Base-by-base conservation (phyloP, 306 rosid species). In the Rosa rugosa region DNA sequence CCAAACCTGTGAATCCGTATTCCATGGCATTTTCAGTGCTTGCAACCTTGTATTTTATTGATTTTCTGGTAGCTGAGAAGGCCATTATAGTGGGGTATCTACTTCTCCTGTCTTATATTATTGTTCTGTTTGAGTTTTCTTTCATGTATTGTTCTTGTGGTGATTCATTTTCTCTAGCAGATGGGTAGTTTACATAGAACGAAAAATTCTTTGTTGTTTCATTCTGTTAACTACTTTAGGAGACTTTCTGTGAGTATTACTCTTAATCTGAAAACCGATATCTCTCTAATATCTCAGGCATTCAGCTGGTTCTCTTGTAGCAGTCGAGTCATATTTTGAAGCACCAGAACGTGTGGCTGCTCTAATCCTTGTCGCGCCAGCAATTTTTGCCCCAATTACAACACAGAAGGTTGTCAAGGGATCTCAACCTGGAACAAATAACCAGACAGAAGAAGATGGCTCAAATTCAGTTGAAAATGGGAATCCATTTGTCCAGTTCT, bases 341-440 rank as follows among this genome's bases (percentile, higher is more conserved):
- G 95, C 97, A 71, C 99, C 99, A 2, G 89, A 91, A 76, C 87
- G 92, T 34, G 87, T 94, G 83, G 97, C 97, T 81, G 97, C 97
- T 81, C 57, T 94, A 70, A 89, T 94, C 76, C 97, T 94, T 31
- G 79, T 94, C 76, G 92, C 97, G 73, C 97, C 99, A 11, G 97
- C 97, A 63, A 87, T 94, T 85, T 77, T 94, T 7, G 97, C 97
- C 38, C 94, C 98, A 54, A 84, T 71, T 25, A 80, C 75, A 41
- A 41, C 46, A 45, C 84, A 72, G 67, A 89, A 79, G 62, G 38
- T 18, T 85, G 87, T 44, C 79, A 49, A 83, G 76, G 86, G 84
- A 70, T 77, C 69, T 38, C 82, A 73, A 59, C 20, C 80, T n/a
- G 79, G 62, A 71, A 71, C 77, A 71, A 89, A 86, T 46, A 83